Base-by-base conservation (phyloP, 352 stramenopile genomes). In the Thraustochytrium sp. region DNA sequence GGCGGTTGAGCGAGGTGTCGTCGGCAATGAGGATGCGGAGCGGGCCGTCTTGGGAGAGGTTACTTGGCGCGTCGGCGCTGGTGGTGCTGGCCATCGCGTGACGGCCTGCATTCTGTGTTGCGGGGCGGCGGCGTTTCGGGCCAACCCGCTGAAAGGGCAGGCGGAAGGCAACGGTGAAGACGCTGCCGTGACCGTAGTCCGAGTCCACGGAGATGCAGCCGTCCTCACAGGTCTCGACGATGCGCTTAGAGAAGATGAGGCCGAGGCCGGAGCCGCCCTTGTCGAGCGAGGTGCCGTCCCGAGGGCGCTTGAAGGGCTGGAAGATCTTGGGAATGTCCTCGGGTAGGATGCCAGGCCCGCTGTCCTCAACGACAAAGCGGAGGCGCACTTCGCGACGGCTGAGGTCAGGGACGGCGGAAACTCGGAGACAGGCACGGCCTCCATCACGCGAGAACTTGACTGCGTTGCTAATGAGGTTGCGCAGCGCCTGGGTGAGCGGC, bases 1-100 rank as follows among this genome's bases (percentile, higher is more conserved):
- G 1, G 9, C 59, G 13, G 26, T 72, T 72, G 13, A 31, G 9
- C 36, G 46, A 44, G 26, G 26, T 72, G 40, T 72, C 59, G 5
- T 72, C 59, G 40, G 46, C 59, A 44, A 72, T 72, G 40, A 72
- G 59, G n/a, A n/a, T n/a, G n/a, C n/a, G n/a, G n/a, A n/a, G n/a
- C n/a, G n/a, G n/a, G n/a, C n/a, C n/a, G n/a, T n/a, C n/a, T n/a
- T n/a, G n/a, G n/a, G n/a, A n/a, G n/a, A n/a, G n/a, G n/a, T n/a
- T n/a, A n/a, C n/a, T n/a, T n/a, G n/a, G n/a, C n/a, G n/a, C 23
- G 46, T 44, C 13, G 26, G 59, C 26, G 31, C 5, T 21, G 54
- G 54, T 23, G 8, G n/a, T n/a, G 31, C 54, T 8, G 8, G 54
- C 8, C 5, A 13, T 9, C 21, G 54, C 9, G 5, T 13, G n/a